Evolutionary conservation across 768 basidiomycete genomes (phyloP), one percentile per base, ranked within the genome.

Genomic region (Hericium coralloides): DNA sequence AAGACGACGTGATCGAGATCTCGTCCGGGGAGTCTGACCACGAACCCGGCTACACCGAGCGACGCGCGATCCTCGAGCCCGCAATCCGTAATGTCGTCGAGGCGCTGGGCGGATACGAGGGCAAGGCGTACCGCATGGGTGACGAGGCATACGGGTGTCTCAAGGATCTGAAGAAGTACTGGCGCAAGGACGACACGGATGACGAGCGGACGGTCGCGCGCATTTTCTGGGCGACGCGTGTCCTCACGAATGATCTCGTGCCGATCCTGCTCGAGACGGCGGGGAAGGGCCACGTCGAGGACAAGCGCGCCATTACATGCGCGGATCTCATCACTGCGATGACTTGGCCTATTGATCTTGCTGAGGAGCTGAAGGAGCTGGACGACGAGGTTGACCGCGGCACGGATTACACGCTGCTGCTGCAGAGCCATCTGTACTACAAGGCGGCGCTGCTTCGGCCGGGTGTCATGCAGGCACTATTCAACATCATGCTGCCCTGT

Each of bases 311-410:
- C 0, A 79, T 95, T 25, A 82, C 85, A 0, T 88, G 86, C 60
- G 86, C 84, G 8, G 97, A 98, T 67, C 75, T 99, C 22, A 85
- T 98, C 68, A 90, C 92, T 0, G 94, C 95, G 0, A 91, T 99
- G 90, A 98, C 95, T 1, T 99, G 97, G 97, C 97, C 97, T 0
- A 95, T 99, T 55, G 92, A 98, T 70, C 76, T 98, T 60, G 89
- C 92, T 0, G 89, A 92, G 65, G 97, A 98, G 70, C 76, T 99
- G 60, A 89, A 88, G 64, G 97, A 98, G 66, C 82, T 98, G 55
- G 86, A 89, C 66, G 89, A 93, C 47, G 89, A 87, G 39, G 63
- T 82, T 18, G 89, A 90, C 69, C 82, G 80, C 59, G 83, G 85
- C 17, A 83, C 91, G 15, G 97, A 99, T 68, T 98, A 94, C 70